phyloP scores from a whole-genome alignment of 2,329 filamentous ascomycete species.

The Colletotrichum sp. region DNA sequence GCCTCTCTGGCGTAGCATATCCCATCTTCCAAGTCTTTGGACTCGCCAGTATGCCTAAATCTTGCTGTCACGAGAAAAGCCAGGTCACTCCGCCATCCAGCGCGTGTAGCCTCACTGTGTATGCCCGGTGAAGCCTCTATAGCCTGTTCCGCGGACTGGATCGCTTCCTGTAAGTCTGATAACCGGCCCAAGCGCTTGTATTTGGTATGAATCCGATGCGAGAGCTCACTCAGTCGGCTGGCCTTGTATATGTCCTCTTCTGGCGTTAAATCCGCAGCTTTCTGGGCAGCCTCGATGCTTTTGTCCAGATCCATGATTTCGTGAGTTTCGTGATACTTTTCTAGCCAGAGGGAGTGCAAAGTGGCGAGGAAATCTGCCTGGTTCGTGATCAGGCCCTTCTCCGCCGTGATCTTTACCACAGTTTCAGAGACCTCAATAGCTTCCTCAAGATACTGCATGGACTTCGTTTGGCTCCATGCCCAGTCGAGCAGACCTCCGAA shows the following conservation, averaged over 20 bases:
- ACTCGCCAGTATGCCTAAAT: not conserved
- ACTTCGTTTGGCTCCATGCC: not conserved
- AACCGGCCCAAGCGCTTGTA: not conserved
- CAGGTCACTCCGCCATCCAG: not conserved
- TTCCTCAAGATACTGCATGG: not conserved
- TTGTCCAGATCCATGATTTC: not conserved
- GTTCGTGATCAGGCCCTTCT: not conserved
- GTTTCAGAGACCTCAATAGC: not conserved
- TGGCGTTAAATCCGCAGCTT: not conserved
- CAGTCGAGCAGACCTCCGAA: not conserved
- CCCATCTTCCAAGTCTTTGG: not conserved
- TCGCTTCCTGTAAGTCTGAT: not conserved
- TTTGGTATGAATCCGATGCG: not conserved
- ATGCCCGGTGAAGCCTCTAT: not conserved
- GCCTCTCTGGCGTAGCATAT: not conserved
- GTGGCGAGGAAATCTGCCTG: not conserved
- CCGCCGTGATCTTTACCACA: not conserved
- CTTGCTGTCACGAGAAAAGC: not conserved
- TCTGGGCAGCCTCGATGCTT: rapidly evolving
- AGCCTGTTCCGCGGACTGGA: not conserved
- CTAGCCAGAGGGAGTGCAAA: not conserved
- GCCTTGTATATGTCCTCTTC: not conserved
- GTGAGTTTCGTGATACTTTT: not conserved
- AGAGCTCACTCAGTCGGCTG: not conserved
- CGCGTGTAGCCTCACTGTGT: not conserved